Evolutionary conservation across 1,284 basidiomycete genomes (phyloP).

Genomic region (Sporisorium exsertum): DNA sequence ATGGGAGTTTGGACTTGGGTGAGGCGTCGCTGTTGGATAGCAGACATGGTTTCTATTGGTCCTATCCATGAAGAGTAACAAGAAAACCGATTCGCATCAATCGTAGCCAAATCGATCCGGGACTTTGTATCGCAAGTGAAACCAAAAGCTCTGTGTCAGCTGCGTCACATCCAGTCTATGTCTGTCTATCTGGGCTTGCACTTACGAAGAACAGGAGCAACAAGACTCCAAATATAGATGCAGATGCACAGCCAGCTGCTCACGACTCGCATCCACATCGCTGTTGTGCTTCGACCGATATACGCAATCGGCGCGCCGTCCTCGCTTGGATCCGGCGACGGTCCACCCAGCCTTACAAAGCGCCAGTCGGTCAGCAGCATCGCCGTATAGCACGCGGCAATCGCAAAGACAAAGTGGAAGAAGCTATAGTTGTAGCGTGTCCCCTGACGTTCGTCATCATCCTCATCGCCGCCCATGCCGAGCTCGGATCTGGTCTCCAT

Average conservation of each 20-base stretch:
- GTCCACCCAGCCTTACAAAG: constrained; percentile 57
- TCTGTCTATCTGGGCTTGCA: no score
- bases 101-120: constrained; percentile 62
- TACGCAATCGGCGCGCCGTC: constrained; percentile 81
- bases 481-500: constrained; percentile 74
- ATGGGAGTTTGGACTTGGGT: constrained; percentile 61
- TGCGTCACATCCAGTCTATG: no score
- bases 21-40: no score
- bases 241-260: constrained; percentile 76
- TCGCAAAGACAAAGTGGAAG: constrained; percentile 98
- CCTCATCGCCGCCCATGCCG: constrained; percentile 77
- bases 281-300: constrained; percentile 92
- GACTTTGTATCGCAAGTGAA: constrained; percentile 25
- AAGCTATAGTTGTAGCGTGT: constrained; percentile 98
- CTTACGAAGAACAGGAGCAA: constrained; percentile 92
- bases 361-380: constrained; percentile 98
- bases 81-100: constrained; percentile 8
- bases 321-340: constrained; percentile 69
- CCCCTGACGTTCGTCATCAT: constrained; percentile 93
- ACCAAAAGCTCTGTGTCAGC: constrained; percentile 17
- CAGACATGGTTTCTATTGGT: neutral
- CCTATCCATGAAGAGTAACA: neutral
- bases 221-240: constrained; percentile 65
- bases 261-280: constrained; percentile 99
- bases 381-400: constrained; percentile 96